Evolutionary conservation across 2,329 filamentous ascomycete genomes (phyloP).

Genomic region (Botryotinia calthae): DNA sequence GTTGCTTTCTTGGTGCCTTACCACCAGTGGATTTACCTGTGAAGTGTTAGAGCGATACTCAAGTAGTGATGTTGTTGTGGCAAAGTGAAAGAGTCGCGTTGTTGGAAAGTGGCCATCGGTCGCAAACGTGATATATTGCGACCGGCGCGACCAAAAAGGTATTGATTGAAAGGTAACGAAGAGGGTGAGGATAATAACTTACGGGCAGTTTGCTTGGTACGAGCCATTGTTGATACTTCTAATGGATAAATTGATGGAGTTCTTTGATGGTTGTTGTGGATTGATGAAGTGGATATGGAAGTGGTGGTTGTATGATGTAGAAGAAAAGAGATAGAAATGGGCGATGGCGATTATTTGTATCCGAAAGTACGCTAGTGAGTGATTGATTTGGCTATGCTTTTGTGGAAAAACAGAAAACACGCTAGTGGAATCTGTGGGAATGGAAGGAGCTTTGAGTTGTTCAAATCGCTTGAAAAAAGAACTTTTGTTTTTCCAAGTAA

Average conservation of each 20-base stretch:
- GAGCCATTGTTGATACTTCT: slow-evolving; percentile 40
- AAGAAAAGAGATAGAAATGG: slow-evolving; percentile 34
- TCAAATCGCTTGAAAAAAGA: slow-evolving; percentile 7
- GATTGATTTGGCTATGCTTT: slow-evolving; percentile 26
- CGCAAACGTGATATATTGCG: slow-evolving; percentile 30
- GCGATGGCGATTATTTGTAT: slow-evolving; percentile 38
- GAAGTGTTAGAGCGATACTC: slow-evolving; percentile 30
- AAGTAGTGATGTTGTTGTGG: slow-evolving; percentile 8
- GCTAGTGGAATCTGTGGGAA: slow-evolving; percentile 7
- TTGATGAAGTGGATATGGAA: slow-evolving; percentile 23
- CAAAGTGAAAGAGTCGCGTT: slow-evolving; percentile 23
- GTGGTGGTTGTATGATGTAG: slow-evolving; percentile 36
- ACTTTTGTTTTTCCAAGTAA: slow-evolving; percentile 10
- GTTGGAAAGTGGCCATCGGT: slow-evolving; percentile 19
- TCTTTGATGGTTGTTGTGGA: slow-evolving; percentile 25
- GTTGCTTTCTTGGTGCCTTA: slow-evolving; percentile 88
- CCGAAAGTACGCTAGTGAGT: slow-evolving; percentile 33
- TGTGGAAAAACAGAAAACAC: background rate
- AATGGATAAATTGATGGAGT: slow-evolving; percentile 14
- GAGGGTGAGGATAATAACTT: slow-evolving; percentile 14
- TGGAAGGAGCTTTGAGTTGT: slow-evolving; percentile 18
- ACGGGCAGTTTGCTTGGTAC: slow-evolving; percentile 39
- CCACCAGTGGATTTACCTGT: slow-evolving; percentile 70
- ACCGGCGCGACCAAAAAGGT: slow-evolving; percentile 25
- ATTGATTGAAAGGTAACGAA: background rate